phyloP scores from a whole-genome alignment of 2,329 filamentous ascomycete species.

The Diaporthe sp. region DNA sequence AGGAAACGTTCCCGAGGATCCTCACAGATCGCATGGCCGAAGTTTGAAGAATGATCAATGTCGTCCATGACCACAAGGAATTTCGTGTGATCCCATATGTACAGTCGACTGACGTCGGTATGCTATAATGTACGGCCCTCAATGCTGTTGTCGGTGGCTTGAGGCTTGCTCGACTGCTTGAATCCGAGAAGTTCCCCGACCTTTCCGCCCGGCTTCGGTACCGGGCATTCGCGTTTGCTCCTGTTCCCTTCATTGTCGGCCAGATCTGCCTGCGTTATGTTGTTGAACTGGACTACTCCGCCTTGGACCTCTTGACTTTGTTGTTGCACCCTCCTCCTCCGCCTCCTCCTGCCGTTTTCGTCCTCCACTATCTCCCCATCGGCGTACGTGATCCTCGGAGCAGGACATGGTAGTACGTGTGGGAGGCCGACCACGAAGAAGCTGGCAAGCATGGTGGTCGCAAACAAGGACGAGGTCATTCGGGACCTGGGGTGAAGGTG shows the following conservation, averaged over 20 bases:
- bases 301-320: conserved; percentile 38
- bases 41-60: neutral
- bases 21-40: neutral
- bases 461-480: conserved; percentile 94
- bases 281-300: conserved; percentile 60
- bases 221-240: conserved; percentile 82
- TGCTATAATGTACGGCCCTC: neutral
- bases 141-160: neutral
- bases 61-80: conserved; percentile 25
- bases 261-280: conserved; percentile 55
- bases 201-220: conserved; percentile 87
- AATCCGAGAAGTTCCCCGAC: conserved; percentile 71
- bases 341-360: conserved; percentile 58
- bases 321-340: conserved; percentile 55
- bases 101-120: neutral
- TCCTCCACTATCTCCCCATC: conserved; percentile 71
- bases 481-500: conserved; percentile 94
- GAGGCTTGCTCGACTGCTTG: conserved; percentile 52
- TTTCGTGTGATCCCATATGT: neutral
- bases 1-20: neutral
- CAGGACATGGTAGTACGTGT: conserved; percentile 91
- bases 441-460: conserved; percentile 88
- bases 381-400: conserved; percentile 79
- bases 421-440: conserved; percentile 94
- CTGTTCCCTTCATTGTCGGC: conserved; percentile 54